These are phyloP conservation scores for Nevesoporus exiguus DNA, from an alignment of 768 basidiomycete species.

Conservation along the genomic window DNA sequence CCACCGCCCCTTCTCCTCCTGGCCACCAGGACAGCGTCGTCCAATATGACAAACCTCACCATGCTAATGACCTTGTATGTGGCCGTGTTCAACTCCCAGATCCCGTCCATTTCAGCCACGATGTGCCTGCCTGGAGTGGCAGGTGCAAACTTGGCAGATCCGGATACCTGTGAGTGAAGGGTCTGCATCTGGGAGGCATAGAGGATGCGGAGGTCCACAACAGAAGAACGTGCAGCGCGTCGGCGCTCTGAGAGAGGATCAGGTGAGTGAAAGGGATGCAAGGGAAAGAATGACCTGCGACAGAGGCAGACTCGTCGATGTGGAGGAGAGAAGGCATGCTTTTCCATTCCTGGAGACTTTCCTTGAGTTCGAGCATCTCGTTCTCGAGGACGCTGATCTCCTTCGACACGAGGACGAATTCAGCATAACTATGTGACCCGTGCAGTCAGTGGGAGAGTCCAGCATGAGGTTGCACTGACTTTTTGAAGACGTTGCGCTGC, in stretches of 20 bases:
- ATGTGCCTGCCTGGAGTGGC: constrained; percentile 90
- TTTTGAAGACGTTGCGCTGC: constrained; percentile 92
- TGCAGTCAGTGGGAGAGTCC: constrained; percentile 5
- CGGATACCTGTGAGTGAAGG: constrained; percentile 86
- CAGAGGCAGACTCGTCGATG: constrained; percentile 76
- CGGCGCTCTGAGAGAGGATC: constrained; percentile 41
- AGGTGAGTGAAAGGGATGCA: constrained; percentile 25
- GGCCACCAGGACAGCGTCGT: constrained; percentile 89
- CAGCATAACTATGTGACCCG: constrained; percentile 70
- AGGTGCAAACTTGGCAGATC: constrained; percentile 92
- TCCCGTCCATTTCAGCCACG: constrained; percentile 78
- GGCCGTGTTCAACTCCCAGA: constrained; percentile 84
- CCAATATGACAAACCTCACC: constrained; percentile 86
- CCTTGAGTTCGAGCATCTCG: constrained; percentile 96
- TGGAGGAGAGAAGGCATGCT: constrained; percentile 91
- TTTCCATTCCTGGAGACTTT: constrained; percentile 92
- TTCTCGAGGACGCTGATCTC: constrained; percentile 96
- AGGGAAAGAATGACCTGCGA: constrained; percentile 39
- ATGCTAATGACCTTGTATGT: constrained; percentile 90
- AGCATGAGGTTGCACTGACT: constrained; percentile 43
- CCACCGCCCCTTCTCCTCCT: constrained; percentile 58
- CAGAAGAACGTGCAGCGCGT: constrained; percentile 76
- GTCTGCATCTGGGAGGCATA: constrained; percentile 95
- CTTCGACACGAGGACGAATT: constrained; percentile 95
- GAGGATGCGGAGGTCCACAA: constrained; percentile 91